Evolutionary conservation across 495 filamentous ascomycete genomes (phyloP).

Genomic region (Penicillium steckii): DNA sequence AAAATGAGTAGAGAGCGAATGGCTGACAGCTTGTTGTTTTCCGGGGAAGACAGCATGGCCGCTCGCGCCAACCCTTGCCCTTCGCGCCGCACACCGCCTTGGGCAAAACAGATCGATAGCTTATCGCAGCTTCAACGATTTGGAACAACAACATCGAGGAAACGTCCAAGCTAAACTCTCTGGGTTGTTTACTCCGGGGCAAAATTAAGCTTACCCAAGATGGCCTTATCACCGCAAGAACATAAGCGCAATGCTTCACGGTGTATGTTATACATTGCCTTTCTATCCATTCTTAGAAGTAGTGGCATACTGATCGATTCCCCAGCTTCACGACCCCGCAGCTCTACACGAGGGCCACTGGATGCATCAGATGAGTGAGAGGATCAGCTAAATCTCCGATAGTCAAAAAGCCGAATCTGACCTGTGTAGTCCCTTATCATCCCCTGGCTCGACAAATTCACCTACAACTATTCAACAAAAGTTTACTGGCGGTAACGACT

Average conservation of each 20-base stretch:
- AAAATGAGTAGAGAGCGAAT: slow-evolving; percentile 29
- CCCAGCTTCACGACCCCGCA: slow-evolving; percentile 48
- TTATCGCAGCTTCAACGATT: slow-evolving; percentile 18
- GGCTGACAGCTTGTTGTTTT: slow-evolving; percentile 25
- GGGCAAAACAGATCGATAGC: slow-evolving; percentile 25
- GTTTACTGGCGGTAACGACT: slow-evolving; percentile 11
- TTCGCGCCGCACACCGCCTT: slow-evolving; percentile 25
- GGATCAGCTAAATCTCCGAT: not conserved
- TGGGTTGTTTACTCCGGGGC: not conserved
- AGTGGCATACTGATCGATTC: slow-evolving; percentile 15
- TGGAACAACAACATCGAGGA: not conserved
- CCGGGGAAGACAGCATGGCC: slow-evolving; percentile 10
- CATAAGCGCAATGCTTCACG: slow-evolving; percentile 40
- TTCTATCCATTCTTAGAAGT: not conserved
- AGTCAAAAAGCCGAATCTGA: slow-evolving; percentile 17
- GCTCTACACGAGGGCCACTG: slow-evolving; percentile 52
- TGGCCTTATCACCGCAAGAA: slow-evolving; percentile 25
- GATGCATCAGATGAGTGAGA: slow-evolving; percentile 50
- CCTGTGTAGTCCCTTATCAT: slow-evolving; percentile 24
- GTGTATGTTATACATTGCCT: slow-evolving; percentile 27
- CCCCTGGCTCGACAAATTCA: slow-evolving; percentile 10
- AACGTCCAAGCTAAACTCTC: not conserved
- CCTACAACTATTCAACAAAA: slow-evolving; percentile 10
- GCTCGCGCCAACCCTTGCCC: slow-evolving; percentile 30
- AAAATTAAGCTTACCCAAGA: slow-evolving; percentile 6